Percentiles rank a stretch among this genome's conserved stretches.
phyloP scores from a whole-genome alignment of 176 grass and related monocot genomes.

The Oryza australiensis region DNA sequence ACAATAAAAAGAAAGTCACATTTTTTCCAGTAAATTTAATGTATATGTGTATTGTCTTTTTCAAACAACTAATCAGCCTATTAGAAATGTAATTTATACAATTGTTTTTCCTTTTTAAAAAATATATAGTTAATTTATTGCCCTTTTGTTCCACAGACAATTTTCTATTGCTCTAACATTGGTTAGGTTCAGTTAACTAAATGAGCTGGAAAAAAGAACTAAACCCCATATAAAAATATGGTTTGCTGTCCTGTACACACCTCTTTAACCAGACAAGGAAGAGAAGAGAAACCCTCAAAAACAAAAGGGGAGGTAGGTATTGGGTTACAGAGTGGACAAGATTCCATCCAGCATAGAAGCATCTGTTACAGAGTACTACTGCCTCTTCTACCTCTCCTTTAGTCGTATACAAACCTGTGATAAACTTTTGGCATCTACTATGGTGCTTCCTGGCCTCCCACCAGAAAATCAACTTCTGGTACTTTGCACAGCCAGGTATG shows the following conservation, averaged over 20 bases:
- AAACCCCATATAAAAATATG: not conserved
- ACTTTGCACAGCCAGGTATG: not conserved
- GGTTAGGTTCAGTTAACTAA: not conserved
- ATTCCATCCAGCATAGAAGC: slow-evolving; percentile 41
- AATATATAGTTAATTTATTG: not conserved
- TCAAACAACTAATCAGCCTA: not conserved
- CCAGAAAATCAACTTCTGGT: not conserved
- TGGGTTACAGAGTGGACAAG: slow-evolving; percentile 38
- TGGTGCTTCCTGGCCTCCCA: not conserved
- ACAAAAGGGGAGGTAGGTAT: not conserved
- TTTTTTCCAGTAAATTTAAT: not conserved
- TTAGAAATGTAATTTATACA: not conserved
- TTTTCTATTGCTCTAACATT: not conserved
- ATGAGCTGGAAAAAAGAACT: not conserved
- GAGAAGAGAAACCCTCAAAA: not conserved
- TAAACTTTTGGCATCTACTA: slow-evolving; percentile 12
- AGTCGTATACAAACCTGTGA: slow-evolving; percentile 19
- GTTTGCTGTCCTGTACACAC: not conserved
- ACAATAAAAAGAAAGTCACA: not conserved
- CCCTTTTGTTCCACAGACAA: not conserved
- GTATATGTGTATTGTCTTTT: not conserved
- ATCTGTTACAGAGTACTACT: slow-evolving; percentile 12
- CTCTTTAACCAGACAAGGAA: not conserved
- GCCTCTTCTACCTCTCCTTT: not conserved
- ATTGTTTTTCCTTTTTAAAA: not conserved